Conservation (phyloP, 768 basidiomycete species). For the Leccinum ochraceum region DNA sequence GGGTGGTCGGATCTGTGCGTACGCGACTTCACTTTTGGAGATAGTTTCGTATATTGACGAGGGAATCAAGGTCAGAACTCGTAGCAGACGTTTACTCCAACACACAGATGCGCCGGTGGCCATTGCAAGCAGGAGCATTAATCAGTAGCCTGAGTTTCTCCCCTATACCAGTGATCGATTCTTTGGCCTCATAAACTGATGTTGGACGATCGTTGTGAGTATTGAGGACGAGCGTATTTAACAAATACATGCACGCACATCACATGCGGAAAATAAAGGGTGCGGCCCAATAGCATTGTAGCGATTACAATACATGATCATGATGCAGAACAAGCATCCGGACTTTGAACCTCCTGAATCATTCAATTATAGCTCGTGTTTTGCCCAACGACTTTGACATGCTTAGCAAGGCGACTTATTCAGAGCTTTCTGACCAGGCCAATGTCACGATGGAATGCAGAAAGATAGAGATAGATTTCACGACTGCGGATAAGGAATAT, state of each 20-base stretch:
- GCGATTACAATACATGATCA: background rate
- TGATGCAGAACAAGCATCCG: no score
- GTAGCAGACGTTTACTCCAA: background rate
- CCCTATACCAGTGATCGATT: no score
- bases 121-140: background rate
- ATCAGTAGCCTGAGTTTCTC: background rate
- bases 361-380: no score
- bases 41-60: background rate
- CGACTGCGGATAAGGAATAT: no score
- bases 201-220: background rate
- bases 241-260: no score
- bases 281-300: background rate
- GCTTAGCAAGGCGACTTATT: no score
- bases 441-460: no score
- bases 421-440: background rate
- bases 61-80: background rate
- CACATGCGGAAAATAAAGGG: no score
- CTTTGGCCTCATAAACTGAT: background rate
- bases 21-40: background rate
- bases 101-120: constrained; percentile 1
- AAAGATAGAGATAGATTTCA: background rate
- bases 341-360: background rate
- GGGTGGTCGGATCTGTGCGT: constrained; percentile 1
- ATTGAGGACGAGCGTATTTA: no score
- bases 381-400: no score